Base-by-base conservation (phyloP, 192 early-diverging fungal species). In the Rhizophagus clarus region DNA sequence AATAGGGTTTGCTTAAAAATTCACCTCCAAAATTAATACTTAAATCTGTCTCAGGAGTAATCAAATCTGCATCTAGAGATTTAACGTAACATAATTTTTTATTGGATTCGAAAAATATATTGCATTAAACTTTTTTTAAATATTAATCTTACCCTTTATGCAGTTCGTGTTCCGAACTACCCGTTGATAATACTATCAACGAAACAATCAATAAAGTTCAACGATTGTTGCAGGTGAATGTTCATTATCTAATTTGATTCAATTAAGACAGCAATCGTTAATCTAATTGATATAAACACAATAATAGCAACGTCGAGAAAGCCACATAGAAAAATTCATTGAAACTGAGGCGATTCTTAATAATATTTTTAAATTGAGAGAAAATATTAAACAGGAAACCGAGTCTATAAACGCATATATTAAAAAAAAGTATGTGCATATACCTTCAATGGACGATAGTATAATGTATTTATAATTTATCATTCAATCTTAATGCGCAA, bases 321-420 rank as follows among this genome's bases (percentile, higher is more conserved):
- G 47, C 51, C 76, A 78, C 8, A 26, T 61, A 17, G n/a, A 20
- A 8, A 78, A 32, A 15, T 78, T 78, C 37, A 31, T 78, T 47
- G 63, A 69, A 29, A 67, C 60, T 17, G 76, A 78, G 56, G 42
- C 31, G 26, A 78, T 78, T n/a, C 34, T 78, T n/a, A 78, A 68
- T 22, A 15, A 78, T 29, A 78, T 78, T 17, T 11, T 45, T 20
- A 37, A 31, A 17, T 8, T 78, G 7, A 69, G 49, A 4, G 63
- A 78, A 47, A 49, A 78, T 24, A 78, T 78, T 26, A 1, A 68
- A 26, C 26, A 68, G 32, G 28, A 24, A 26, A 17, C 17, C 7
- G 17, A 47, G 26, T 22, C 24, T 47, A 22, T 28, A 17, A 61
- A 51, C 49, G 24, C 20, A 24, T 29, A 24, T 67, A 4, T 49